Percentiles rank a stretch among this genome's conserved stretches.
Conservation (phyloP, 2,329 filamentous ascomycete species). For the Ciborinia camelliae region DNA sequence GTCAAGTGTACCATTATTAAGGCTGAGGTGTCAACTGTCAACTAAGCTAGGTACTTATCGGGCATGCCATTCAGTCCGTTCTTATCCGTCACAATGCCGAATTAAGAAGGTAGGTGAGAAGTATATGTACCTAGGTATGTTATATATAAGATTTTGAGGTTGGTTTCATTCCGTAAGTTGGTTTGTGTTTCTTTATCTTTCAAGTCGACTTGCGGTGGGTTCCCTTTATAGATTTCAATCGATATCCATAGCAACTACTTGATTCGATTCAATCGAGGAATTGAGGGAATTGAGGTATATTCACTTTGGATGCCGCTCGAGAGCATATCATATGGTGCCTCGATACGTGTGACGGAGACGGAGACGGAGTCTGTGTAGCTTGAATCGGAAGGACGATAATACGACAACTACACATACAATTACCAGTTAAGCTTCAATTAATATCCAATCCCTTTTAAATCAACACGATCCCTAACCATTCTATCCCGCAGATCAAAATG, state of each 20-base stretch:
- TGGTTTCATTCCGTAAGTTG: neutral
- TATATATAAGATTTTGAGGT: neutral
- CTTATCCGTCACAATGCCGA: neutral
- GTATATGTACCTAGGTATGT: too few relatives aligned
- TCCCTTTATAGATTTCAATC: neutral
- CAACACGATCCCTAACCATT: neutral
- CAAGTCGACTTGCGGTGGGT: neutral
- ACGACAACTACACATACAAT: neutral
- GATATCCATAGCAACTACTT: neutral
- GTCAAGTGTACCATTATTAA: neutral
- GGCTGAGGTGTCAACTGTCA: neutral
- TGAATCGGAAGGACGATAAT: neutral
- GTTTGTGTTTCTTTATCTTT: neutral
- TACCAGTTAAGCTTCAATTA: neutral
- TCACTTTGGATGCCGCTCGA: neutral
- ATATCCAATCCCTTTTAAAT: neutral
- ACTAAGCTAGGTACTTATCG: neutral
- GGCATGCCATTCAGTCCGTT: neutral
- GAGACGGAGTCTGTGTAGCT: neutral
- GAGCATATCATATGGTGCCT: neutral
- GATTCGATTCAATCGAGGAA: neutral
- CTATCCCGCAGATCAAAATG: conserved; percentile 24
- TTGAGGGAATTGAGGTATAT: neutral
- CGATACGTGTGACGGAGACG: neutral
- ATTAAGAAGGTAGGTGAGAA: neutral